Conservation (phyloP, 1,284 basidiomycete species). For the Athelia psychrophila region DNA sequence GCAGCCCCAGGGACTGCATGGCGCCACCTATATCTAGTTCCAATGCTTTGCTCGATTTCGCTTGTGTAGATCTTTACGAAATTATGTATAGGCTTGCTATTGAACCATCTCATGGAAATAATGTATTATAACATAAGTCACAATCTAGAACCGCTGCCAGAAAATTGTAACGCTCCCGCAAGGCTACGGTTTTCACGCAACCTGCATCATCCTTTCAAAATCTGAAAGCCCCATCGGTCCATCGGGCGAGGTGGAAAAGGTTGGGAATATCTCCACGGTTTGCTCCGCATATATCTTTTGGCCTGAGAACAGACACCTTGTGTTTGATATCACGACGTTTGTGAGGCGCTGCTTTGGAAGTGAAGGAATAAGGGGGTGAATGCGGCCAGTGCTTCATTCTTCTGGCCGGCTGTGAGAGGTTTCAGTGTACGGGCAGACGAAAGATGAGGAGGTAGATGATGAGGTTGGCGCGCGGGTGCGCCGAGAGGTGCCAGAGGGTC, state of each 20-base stretch:
- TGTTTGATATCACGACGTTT: constrained; percentile 63
- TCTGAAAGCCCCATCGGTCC: constrained; percentile 64
- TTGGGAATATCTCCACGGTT: constrained; percentile 73
- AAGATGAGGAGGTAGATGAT: constrained; percentile 9
- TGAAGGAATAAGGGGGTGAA: constrained; percentile 70
- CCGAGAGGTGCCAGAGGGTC: background rate
- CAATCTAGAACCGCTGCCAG: no score
- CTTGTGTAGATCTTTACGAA: no score
- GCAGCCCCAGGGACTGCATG: no score
- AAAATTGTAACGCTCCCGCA: no score
- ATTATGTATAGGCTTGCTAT: no score
- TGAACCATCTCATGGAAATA: no score
- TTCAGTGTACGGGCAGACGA: constrained; percentile 19
- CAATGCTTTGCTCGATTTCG: no score
- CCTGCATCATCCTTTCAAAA: constrained; percentile 71
- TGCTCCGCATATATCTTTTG: constrained; percentile 70
- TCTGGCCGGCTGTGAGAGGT: constrained; percentile 49
- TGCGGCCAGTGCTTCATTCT: constrained; percentile 46
- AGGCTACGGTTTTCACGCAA: constrained; percentile 28
- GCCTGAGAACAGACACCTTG: constrained; percentile 55
- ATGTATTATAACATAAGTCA: no score
- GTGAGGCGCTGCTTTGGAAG: constrained; percentile 50
- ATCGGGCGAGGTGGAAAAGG: constrained; percentile 65
- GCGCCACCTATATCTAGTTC: no score
- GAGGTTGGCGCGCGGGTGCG: background rate